phyloP scores from a whole-genome alignment of 2,329 filamentous ascomycete genomes.

The Gaeumannomyces tritici region DNA sequence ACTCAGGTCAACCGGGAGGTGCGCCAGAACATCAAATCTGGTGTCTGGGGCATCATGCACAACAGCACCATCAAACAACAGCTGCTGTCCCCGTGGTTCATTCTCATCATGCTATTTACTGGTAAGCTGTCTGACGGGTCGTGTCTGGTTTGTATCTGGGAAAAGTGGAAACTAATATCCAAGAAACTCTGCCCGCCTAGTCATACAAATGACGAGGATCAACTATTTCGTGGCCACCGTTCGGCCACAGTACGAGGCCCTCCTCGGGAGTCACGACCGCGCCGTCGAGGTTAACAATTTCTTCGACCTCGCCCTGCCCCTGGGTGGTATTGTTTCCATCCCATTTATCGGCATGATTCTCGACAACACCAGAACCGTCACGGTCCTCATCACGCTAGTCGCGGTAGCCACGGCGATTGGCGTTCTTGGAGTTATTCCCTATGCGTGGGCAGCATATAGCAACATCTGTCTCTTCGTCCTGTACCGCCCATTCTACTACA shows the following conservation, averaged over 20 bases:
- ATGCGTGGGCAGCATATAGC: conserved; percentile 59
- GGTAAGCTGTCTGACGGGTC: conserved; percentile 21
- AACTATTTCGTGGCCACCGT: conserved; percentile 92
- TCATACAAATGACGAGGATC: conserved; percentile 70
- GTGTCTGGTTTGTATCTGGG: background rate
- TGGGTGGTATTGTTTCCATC: conserved; percentile 75
- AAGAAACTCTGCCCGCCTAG: conserved; percentile 11
- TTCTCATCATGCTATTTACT: conserved; percentile 75
- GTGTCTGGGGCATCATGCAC: conserved; percentile 83
- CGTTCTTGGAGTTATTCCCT: conserved; percentile 62
- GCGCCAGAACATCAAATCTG: conserved; percentile 58
- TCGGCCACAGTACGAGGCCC: conserved; percentile 67
- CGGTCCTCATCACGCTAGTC: conserved; percentile 63
- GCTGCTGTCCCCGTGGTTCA: conserved; percentile 73
- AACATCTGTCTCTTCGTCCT: conserved; percentile 75
- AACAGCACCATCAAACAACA: conserved; percentile 61
- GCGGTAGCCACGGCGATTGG: conserved; percentile 65
- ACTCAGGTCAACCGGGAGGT: conserved; percentile 59
- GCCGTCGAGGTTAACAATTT: conserved; percentile 69
- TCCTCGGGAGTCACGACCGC: conserved; percentile 52
- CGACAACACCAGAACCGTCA: conserved; percentile 64
- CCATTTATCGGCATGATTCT: conserved; percentile 78
- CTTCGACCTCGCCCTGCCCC: conserved; percentile 70
- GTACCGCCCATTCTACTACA: conserved; percentile 86
- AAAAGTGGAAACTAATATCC: background rate